phyloP scores from a whole-genome alignment of 2,329 filamentous ascomycete genomes.

The Blastomyces emzantsi region DNA sequence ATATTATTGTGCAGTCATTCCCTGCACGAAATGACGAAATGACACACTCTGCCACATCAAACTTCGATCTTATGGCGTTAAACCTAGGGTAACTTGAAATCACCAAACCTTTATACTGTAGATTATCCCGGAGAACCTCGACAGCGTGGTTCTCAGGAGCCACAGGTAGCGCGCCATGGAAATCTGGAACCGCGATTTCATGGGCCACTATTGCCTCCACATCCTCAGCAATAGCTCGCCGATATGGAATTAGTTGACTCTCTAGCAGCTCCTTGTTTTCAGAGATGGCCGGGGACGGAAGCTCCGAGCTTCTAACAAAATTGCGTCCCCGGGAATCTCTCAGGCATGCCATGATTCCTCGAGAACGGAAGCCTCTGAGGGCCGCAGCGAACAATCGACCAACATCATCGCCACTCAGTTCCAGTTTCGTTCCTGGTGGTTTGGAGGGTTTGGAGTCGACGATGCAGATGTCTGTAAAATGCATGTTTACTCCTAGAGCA shows the following conservation, averaged over 20 bases:
- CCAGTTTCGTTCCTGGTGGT: slow-evolving; percentile 38
- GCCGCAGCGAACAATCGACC: slow-evolving; percentile 34
- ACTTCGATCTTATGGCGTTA: slow-evolving; percentile 36
- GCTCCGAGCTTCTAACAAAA: slow-evolving; percentile 38
- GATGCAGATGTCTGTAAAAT: slow-evolving; percentile 39
- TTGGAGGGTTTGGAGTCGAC: slow-evolving; percentile 39
- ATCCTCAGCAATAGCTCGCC: slow-evolving; percentile 34
- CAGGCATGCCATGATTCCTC: slow-evolving; percentile 35
- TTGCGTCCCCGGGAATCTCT: slow-evolving; percentile 42
- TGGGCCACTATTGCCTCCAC: slow-evolving; percentile 40
- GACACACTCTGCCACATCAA: slow-evolving; percentile 35
- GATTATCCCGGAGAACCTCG: slow-evolving; percentile 34
- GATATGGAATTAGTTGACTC: slow-evolving; percentile 37
- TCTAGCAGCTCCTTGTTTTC: slow-evolving; percentile 34
- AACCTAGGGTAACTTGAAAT: slow-evolving; percentile 41
- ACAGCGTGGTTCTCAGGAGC: slow-evolving; percentile 33
- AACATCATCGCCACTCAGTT: slow-evolving; percentile 37
- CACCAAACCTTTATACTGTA: slow-evolving; percentile 38
- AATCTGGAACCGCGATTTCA: slow-evolving; percentile 34
- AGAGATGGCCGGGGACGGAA: slow-evolving; percentile 33
- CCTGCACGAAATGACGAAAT: slow-evolving; percentile 37
- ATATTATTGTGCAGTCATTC: slow-evolving; percentile 40
- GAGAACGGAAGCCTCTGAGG: slow-evolving; percentile 31
- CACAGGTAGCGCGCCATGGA: slow-evolving; percentile 31
- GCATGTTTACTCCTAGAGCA: slow-evolving; percentile 39